Conservation (phyloP, 768 basidiomycete genomes). For the Serendipita sp. region DNA sequence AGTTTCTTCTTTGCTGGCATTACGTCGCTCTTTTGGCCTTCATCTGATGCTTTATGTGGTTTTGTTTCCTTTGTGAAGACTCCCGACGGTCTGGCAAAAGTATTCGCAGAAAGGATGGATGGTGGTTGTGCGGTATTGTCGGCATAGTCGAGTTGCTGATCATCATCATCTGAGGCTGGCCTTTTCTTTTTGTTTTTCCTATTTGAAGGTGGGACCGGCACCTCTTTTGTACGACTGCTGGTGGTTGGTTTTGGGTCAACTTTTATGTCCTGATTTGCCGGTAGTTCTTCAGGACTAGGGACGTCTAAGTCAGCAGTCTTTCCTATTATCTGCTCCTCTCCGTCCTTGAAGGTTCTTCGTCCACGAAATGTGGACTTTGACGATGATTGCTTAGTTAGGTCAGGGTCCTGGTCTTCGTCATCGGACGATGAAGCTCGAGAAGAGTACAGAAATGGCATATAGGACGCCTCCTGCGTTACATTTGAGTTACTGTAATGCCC, state of each 20-base stretch:
- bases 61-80: no score
- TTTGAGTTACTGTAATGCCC: not conserved
- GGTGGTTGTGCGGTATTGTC: no score
- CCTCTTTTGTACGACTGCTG: no score
- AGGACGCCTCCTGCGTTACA: not conserved
- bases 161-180: no score
- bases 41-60: no score
- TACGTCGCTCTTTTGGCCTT: no score
- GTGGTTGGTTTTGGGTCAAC: not conserved
- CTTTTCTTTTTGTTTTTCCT: no score
- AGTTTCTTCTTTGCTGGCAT: no score
- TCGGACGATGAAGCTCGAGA: not conserved
- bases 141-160: no score
- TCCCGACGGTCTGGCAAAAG: no score
- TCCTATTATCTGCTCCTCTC: not conserved
- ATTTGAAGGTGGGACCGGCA: no score
- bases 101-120: no score
- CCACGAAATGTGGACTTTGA: not conserved
- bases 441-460: not conserved
- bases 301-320: not conserved
- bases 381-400: not conserved
- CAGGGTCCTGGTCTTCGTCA: not conserved
- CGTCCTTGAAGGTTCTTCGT: not conserved
- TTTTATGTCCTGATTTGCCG: not conserved
- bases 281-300: not conserved